Base-by-base conservation (phyloP, 257 asterid genomes). In the Orobanche coerulescens region DNA sequence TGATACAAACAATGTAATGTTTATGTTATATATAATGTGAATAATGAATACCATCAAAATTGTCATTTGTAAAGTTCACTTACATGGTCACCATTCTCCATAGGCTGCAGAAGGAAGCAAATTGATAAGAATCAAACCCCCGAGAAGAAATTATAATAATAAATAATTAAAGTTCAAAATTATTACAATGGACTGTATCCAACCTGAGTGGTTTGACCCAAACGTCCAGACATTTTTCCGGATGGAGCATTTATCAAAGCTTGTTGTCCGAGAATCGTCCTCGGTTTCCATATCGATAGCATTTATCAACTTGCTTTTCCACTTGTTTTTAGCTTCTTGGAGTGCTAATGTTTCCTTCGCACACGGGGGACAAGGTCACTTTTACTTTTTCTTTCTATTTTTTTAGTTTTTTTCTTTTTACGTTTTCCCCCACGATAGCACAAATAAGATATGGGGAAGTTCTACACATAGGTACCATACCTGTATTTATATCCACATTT, bases 271-370 rank as follows among this genome's bases (percentile, higher is more conserved):
- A 69, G 78, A 57, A 79, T 75, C 70, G 62, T 84, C 84, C 71
- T 78, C 81, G 19, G 77, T 68, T 76, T 85, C 88, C 58, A 85
- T 72, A 69, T 82, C 94, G 84, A 71, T 61, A 82, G 46, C 75
- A 94, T 71, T 93, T 97, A 74, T 93, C 99, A 59, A 93, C 99
- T 73, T 90, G 82, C 92, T 89, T 93, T 78, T 93, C 97, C 33
- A 90, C 88, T 84, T 90, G 78, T 87, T 90, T 76, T 90, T 90
- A 61, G 95, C 97, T 83, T 87, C 88, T 76, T 87, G 83, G 53
- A 90, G 82, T 65, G 97, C 97, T 66, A 95, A 95, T 16, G 97
- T 87, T 84, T 90, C 97, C 73, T 85, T 84, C 62, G 97, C 78
- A 43, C 58, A 24, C 39, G 24, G 19, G 31, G 49, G 24, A 44